phyloP scores from a whole-genome alignment of 2,329 filamentous ascomycete species.

The Hypoxylon sp. region DNA sequence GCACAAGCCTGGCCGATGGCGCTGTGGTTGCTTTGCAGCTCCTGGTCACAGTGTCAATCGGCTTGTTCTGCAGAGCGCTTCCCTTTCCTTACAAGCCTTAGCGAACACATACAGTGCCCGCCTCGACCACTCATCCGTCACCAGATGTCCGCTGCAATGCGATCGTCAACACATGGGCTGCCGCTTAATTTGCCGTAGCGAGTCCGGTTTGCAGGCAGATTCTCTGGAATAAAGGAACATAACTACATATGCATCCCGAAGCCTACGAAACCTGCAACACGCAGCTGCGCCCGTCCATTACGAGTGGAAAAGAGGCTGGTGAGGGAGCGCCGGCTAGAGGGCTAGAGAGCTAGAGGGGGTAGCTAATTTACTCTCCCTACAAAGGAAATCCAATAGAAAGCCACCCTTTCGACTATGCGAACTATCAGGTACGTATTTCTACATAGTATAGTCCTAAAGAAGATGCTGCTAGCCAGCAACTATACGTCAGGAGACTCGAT shows the following conservation, averaged over 20 bases:
- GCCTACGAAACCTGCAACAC: background rate
- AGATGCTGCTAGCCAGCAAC: constrained; percentile 1
- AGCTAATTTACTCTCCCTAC: constrained; percentile 30
- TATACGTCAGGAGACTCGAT: constrained; percentile 33
- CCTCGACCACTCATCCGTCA: constrained; percentile 34
- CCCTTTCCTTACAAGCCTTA: constrained; percentile 1
- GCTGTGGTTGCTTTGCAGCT: constrained; percentile 36
- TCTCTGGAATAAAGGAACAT: constrained; percentile 28
- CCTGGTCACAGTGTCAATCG: constrained; percentile 39
- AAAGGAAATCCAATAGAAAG: constrained; percentile 28
- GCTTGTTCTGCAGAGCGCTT: constrained; percentile 31
- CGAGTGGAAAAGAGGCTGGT: constrained; percentile 30
- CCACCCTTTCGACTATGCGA: background rate
- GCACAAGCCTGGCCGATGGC: constrained; percentile 31
- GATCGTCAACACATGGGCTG: constrained; percentile 35
- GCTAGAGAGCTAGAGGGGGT: constrained; percentile 5
- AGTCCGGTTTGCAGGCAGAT: constrained; percentile 5
- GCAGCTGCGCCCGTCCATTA: constrained; percentile 27
- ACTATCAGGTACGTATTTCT: constrained; percentile 4
- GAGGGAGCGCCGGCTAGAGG: constrained; percentile 14
- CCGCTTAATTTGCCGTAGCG: constrained; percentile 38
- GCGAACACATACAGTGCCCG: constrained; percentile 22
- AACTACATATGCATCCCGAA: constrained; percentile 22
- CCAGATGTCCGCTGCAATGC: constrained; percentile 40
- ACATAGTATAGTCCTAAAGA: background rate